These are phyloP conservation scores for Lactarius deliciosus DNA, from an alignment of 768 basidiomycete species.

Conservation along the genomic window DNA sequence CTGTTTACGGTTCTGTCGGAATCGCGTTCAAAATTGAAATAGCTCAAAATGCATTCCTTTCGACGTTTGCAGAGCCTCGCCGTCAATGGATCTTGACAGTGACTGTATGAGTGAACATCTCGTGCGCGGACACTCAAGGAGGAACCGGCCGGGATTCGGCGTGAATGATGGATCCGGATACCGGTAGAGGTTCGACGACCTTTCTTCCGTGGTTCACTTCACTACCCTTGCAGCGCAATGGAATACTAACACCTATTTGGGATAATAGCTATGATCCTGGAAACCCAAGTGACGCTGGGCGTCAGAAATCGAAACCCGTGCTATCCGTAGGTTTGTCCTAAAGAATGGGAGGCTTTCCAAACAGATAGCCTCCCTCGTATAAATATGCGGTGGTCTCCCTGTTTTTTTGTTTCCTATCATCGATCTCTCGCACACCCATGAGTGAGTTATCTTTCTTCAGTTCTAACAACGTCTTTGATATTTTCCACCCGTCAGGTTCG, in stretches of 20 bases:
- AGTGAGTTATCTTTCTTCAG: neutral
- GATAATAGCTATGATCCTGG: neutral
- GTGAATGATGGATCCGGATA: neutral
- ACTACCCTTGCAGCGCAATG: neutral
- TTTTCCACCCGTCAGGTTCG: neutral
- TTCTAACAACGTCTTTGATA: neutral
- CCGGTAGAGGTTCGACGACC: neutral
- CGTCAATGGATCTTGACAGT: neutral
- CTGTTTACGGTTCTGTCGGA: neutral
- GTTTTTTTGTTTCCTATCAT: neutral
- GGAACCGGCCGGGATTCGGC: neutral
- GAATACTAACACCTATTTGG: neutral
- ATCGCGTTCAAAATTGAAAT: neutral
- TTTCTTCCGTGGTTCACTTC: neutral
- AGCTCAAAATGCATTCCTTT: neutral
- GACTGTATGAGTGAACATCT: neutral
- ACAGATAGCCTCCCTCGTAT: neutral
- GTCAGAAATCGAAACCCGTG: neutral
- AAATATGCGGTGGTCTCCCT: neutral
- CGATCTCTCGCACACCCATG: neutral
- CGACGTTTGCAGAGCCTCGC: neutral
- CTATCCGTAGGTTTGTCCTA: neutral
- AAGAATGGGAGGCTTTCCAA: neutral
- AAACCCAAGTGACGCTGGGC: neutral
- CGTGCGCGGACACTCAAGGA: neutral